A percentile compares a stretch with the other conserved stretches of the same genome.
Evolutionary conservation across 805 yeast species (phyloP).

Genomic region (Dipodascus geniculatus): DNA sequence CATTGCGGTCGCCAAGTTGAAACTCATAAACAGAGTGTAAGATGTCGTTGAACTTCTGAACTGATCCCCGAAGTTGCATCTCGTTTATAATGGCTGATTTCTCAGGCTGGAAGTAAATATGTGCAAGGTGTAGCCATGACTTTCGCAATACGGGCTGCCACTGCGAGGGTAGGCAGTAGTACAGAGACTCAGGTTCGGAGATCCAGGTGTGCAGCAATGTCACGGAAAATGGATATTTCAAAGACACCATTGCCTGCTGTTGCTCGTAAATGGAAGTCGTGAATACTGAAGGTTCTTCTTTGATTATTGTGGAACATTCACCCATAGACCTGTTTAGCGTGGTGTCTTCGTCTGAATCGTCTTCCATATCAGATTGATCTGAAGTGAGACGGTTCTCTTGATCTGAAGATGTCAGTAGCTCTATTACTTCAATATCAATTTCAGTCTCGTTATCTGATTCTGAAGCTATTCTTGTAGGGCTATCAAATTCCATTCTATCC

Average conservation of each 20-base stretch:
- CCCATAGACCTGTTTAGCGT: not conserved
- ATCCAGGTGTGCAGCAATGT: not conserved
- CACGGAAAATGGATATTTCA: not conserved
- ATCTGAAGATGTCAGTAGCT: not conserved
- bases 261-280: not conserved
- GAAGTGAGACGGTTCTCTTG: too few relatives aligned
- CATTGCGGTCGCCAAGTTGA: not conserved
- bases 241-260: not conserved
- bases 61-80: not conserved
- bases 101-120: not conserved
- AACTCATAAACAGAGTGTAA: not conserved
- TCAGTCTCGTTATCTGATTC: slow-evolving; percentile 1
- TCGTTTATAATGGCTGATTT: not conserved
- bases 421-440: not conserved
- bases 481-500: not conserved
- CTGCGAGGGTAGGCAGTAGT: not conserved
- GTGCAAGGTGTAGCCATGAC: not conserved
- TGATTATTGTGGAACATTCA: not conserved
- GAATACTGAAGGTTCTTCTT: not conserved
- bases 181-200: not conserved
- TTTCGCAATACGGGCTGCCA: not conserved
- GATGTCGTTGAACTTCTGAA: not conserved
- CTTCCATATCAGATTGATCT: not conserved
- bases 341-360: not conserved
- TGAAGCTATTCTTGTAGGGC: not conserved